These are phyloP conservation scores for Hyphopichia homilentoma DNA, from an alignment of 805 yeast species.

Conservation along the genomic window DNA sequence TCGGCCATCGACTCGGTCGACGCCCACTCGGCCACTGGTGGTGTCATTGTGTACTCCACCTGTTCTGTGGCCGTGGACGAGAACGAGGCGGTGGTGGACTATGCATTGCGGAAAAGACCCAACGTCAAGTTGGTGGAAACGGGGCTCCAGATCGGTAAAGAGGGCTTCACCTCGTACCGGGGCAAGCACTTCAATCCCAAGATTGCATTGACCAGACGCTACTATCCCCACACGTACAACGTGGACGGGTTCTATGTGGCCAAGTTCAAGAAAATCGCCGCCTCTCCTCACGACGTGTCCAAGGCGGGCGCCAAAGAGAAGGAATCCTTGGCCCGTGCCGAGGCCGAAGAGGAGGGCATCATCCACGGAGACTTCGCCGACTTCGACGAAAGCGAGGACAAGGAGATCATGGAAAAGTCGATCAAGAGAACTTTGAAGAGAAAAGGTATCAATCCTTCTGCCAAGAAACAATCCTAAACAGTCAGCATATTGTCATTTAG, in stretches of 20 bases:
- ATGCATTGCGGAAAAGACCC: constrained; percentile 93
- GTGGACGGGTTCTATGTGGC: constrained; percentile 99
- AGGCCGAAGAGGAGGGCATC: constrained; percentile 75
- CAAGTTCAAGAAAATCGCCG: constrained; percentile 84
- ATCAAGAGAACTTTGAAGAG: constrained; percentile 61
- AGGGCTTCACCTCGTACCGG: constrained; percentile 89
- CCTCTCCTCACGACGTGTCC: constrained; percentile 79
- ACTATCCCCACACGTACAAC: constrained; percentile 97
- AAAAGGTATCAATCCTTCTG: constrained; percentile 69
- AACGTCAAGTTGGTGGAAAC: constrained; percentile 93
- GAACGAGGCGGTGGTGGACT: constrained; percentile 97
- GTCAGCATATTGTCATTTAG: neutral
- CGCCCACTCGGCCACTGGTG: constrained; percentile 88
- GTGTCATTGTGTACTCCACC: constrained; percentile 92
- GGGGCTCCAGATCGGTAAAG: constrained; percentile 90
- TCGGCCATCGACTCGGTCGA: constrained; percentile 98
- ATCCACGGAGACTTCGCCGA: constrained; percentile 83
- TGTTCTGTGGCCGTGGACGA: constrained; percentile 98
- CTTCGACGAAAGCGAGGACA: constrained; percentile 76
- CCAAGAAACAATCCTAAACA: constrained; percentile 17
- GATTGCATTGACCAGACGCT: constrained; percentile 81
- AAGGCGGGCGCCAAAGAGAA: constrained; percentile 88
- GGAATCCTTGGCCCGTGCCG: constrained; percentile 76
- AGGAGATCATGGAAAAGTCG: constrained; percentile 63
- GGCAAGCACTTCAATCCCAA: constrained; percentile 86